Base-by-base conservation (phyloP, 2,329 filamentous ascomycete species). In the Fusarium ramigenum region DNA sequence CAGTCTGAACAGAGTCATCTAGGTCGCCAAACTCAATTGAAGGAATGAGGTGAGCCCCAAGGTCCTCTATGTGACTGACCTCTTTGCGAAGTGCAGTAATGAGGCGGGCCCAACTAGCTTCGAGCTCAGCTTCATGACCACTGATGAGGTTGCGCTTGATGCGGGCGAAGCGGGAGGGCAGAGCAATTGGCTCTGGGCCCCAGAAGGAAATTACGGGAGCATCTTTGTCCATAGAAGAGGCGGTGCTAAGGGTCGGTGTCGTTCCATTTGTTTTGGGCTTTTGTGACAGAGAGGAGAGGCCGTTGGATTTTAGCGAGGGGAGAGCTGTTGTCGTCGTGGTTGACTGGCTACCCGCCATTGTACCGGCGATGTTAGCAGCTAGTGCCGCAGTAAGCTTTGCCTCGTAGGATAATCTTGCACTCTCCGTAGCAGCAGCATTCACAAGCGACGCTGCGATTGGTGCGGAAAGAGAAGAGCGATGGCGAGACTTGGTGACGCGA, bases 81-180 rank as follows among this genome's bases (percentile, higher is more conserved):
- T 90, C 88, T 47, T 81, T 82, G 60, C 82, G 83, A 70, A 91
- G 81, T 9, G 87, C 87, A 5, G 75, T 79, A n/a, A 90, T 80
- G 53, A 91, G 81, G 10, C 88, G 85, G 6, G 80, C 82, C 88
- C 88, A 91, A 12, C 86, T 88, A 9, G 86, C 85, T 74, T 86
- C 84, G 59, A 91, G 81, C 58, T 84, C 85, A 28, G 83, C 79
- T 68, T 92, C 90, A 75, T 87, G 86, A 58, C 88, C 88, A 39
- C 83, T 84, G 43, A 88, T 85, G 52, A 90, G 84, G 23, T 82
- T 84, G 62, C 84, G 84, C 79, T 91, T 91, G 76, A 90, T 84
- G 70, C 85, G 84, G 52, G 85, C 87, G 71, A 90, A 90, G 34
- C 89, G 87, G 47, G 84, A 84, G n/a, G 88, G 88, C 12, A 91